Base-by-base conservation (phyloP, 768 basidiomycete genomes). In the Holtermanniella nyarrowii region DNA sequence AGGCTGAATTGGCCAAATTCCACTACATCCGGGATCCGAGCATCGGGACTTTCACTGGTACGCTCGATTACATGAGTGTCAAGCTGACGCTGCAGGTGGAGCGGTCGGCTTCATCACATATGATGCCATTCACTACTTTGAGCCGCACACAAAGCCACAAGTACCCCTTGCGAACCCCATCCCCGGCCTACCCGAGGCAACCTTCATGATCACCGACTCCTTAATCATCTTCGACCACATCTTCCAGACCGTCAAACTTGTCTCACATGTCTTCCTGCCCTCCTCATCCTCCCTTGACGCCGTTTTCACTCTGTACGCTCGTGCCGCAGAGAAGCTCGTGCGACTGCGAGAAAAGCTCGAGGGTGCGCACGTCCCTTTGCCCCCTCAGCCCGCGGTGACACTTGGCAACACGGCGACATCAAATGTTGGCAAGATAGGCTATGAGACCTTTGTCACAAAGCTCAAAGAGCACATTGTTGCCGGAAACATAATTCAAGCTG, bases 401-500 rank as follows among this genome's bases (percentile, higher is more conserved):
- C 61, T 69, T 1, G 68, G 68, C 16, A 74, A 77, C 11, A 77
- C 85, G 59, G 78, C 80, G 14, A 77, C 82, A 5, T 93, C 89
- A 10, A 97, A 97, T 65, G 86, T 97, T 16, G 95, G 95, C 16
- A 86, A 88, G 71, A 79, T 77, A 42, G 95, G 95, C 0, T 99
- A 97, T 71, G 83, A 96, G 69, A 72, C 71, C 3, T 93, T 91
- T 63, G 95, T 99, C 13, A 88, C 90, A 42, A 81, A 78, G 50
- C 76, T 99, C 50, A 97, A 96, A 76, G 78, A 93, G 65, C 90
- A 88, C 68, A 95, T 99, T 50, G 77, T 97, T 51, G 85, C 84
- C 16, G 95, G 95, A 24, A 91, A 99, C 73, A 96, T 99, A 65
- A 97, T 99, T 59, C 95, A 99, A 72, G 95, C 95, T 1, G 95